These are phyloP conservation scores for Heritiera littoralis DNA, from an alignment of 345 rosid species.

Conservation along the genomic window DNA sequence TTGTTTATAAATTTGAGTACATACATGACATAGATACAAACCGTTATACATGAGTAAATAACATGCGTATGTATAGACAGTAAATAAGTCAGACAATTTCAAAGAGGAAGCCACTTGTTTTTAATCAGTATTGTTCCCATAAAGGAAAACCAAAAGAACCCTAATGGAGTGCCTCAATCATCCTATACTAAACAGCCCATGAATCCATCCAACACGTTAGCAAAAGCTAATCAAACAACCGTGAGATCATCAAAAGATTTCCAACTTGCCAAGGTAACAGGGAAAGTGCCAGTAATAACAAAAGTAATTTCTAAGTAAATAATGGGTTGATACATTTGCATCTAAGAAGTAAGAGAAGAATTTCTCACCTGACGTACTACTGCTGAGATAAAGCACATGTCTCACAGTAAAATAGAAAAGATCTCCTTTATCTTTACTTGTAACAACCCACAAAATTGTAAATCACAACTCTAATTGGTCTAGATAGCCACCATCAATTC, in stretches of 20 bases:
- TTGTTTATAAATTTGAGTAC: neutral
- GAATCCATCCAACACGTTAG: neutral
- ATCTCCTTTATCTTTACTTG: constrained; percentile 82
- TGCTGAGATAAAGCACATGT: constrained; percentile 73
- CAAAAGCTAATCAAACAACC: neutral
- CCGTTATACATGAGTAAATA: neutral
- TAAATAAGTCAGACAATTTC: neutral
- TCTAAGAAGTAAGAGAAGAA: neutral
- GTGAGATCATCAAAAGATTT: neutral
- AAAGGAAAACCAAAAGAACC: constrained; percentile 12
- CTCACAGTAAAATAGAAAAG: constrained; percentile 68
- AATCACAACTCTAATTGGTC: too few species aligned
- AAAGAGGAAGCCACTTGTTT: neutral
- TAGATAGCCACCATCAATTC: too few species aligned
- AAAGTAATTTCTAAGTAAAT: neutral
- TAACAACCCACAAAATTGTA: constrained; percentile 28
- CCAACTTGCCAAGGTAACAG: neutral
- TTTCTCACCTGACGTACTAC: constrained; percentile 84
- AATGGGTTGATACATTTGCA: neutral
- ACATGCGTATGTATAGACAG: neutral
- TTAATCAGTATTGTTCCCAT: neutral
- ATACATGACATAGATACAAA: neutral
- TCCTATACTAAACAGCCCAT: constrained; percentile 2
- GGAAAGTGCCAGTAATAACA: neutral
- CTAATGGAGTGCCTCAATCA: neutral